Evolutionary conservation across 768 basidiomycete genomes (phyloP).

Genomic region (Sarcodon aspratus): DNA sequence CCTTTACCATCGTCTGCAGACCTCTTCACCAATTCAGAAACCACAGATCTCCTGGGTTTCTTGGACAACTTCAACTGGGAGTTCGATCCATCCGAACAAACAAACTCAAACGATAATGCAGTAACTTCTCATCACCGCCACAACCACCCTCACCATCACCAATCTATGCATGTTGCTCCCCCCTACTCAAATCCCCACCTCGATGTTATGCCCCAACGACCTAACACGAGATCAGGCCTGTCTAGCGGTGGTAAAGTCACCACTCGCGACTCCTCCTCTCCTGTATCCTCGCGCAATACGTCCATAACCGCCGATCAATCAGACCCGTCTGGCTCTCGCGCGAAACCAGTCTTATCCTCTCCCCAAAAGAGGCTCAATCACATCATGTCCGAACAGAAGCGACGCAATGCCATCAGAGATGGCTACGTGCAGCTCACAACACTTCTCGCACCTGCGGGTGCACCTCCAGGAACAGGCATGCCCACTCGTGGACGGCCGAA

Average conservation of each 20-base stretch:
- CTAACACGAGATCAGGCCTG: background rate
- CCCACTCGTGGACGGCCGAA: constrained; percentile 74
- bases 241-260: constrained; percentile 11
- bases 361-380: constrained; percentile 87
- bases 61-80: constrained; percentile 76
- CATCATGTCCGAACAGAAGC: constrained; percentile 91
- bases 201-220: background rate
- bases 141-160: background rate
- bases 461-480: constrained; percentile 52
- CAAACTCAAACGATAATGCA: background rate
- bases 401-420: constrained; percentile 83
- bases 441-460: constrained; percentile 70
- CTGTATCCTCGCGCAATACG: constrained; percentile 13
- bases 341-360: constrained; percentile 61
- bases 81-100: constrained; percentile 23
- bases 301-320: constrained; percentile 17
- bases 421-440: constrained; percentile 82
- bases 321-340: constrained; percentile 10
- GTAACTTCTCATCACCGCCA: background rate
- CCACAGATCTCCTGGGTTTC: constrained; percentile 69
- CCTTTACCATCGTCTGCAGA: constrained; percentile 63
- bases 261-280: constrained; percentile 11
- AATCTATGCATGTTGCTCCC: background rate
- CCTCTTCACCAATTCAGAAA: constrained; percentile 70
- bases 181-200: background rate